These are phyloP conservation scores for Pseudopyricularia cyperi DNA, from an alignment of 2,329 filamentous ascomycete species.

Conservation along the genomic window DNA sequence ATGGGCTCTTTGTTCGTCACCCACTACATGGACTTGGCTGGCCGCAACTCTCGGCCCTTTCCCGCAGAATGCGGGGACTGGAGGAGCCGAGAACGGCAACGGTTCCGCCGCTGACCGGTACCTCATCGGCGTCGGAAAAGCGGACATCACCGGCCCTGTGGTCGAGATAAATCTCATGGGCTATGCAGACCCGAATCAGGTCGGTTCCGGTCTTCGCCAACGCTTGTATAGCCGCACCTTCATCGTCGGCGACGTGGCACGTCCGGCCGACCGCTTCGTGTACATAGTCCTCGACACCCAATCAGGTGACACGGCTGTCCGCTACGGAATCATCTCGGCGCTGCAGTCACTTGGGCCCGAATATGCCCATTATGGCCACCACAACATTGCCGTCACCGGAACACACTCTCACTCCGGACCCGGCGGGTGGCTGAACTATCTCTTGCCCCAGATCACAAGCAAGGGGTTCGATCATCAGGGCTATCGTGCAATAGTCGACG, in stretches of 20 bases:
- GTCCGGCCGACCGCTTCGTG: conserved; percentile 58
- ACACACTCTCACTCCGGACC: conserved; percentile 87
- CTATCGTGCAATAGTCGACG: conserved; percentile 77
- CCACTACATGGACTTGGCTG: not conserved
- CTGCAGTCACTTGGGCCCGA: conserved; percentile 54
- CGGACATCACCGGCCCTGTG: conserved; percentile 53
- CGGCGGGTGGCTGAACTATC: conserved; percentile 84
- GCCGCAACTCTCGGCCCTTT: not conserved
- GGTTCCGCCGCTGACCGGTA: conserved; percentile 22
- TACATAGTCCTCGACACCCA: conserved; percentile 82
- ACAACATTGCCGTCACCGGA: conserved; percentile 79
- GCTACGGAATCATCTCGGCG: conserved; percentile 68
- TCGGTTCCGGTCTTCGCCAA: conserved; percentile 75
- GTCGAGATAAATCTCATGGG: conserved; percentile 87
- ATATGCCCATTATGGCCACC: conserved; percentile 57
- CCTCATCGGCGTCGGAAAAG: conserved; percentile 38
- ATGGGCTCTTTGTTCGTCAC: not conserved
- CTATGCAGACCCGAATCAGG: conserved; percentile 66
- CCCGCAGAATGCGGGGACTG: not conserved
- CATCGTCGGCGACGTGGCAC: conserved; percentile 59
- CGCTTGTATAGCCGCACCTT: conserved; percentile 78
- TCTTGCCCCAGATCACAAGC: conserved; percentile 79
- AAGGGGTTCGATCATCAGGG: conserved; percentile 76
- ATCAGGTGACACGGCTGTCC: conserved; percentile 74
- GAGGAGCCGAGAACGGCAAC: not conserved